These are phyloP conservation scores for Ceratorhiza oryzae-sativae DNA, from an alignment of 1,284 basidiomycete genomes.

Conservation along the genomic window DNA sequence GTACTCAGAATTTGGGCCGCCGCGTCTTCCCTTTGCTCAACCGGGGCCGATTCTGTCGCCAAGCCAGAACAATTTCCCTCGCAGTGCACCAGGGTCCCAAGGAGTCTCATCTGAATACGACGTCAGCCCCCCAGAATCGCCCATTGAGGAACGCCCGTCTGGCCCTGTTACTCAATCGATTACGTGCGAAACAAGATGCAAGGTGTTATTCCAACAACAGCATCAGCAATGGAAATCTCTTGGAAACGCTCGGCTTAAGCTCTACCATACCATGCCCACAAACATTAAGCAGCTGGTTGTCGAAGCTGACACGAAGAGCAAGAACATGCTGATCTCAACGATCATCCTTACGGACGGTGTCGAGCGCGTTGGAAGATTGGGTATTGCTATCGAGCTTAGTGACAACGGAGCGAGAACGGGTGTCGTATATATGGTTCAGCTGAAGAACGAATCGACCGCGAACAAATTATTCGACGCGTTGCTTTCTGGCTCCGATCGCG, in stretches of 20 bases:
- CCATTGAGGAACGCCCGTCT: conserved; percentile 63
- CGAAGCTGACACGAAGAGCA: conserved; percentile 81
- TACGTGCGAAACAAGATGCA: conserved; percentile 97
- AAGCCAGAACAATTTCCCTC: conserved; percentile 38
- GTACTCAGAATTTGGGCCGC: conserved; percentile 36
- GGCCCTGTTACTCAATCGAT: conserved; percentile 79
- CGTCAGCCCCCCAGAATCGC: conserved; percentile 79
- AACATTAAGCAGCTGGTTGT: conserved; percentile 97
- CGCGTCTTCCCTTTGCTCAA: conserved; percentile 28
- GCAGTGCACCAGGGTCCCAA: conserved; percentile 22
- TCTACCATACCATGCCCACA: conserved; percentile 84
- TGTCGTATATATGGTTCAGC: conserved; percentile 96
- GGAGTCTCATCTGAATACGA: conserved; percentile 52
- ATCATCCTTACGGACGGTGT: conserved; percentile 96
- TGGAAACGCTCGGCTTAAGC: conserved; percentile 85
- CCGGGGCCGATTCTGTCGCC: conserved; percentile 34
- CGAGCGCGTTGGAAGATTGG: conserved; percentile 96
- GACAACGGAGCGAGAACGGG: conserved; percentile 91
- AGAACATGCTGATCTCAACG: conserved; percentile 86
- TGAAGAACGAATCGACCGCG: conserved; percentile 87
- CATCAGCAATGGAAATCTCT: conserved; percentile 98
- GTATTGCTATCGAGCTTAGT: conserved; percentile 94
- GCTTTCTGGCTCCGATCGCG: conserved; percentile 84
- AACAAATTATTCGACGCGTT: conserved; percentile 86
- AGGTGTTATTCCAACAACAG: conserved; percentile 94